These are phyloP conservation scores for Camellia granthamiana DNA, from an alignment of 148 eudicot species.

Conservation along the genomic window DNA sequence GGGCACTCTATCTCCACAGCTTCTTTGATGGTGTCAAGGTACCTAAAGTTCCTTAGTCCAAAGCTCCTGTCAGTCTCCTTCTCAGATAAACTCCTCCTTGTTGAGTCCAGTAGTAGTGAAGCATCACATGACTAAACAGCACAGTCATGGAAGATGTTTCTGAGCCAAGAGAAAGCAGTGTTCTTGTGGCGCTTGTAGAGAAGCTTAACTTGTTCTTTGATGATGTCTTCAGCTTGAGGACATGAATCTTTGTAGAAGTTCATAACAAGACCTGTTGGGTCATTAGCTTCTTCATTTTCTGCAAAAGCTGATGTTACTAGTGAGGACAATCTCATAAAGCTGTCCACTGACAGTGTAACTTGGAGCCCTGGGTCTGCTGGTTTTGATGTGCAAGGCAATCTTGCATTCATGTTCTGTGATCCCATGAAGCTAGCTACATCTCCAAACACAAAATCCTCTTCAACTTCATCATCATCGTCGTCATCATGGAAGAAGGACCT, in stretches of 20 bases:
- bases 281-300: constrained; percentile 36
- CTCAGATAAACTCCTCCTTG: constrained; percentile 91
- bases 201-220: constrained; percentile 85
- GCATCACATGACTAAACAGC: constrained; percentile 98
- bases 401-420: too few relatives aligned
- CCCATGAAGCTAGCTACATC: too few relatives aligned
- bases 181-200: constrained; percentile 98
- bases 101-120: constrained; percentile 84
- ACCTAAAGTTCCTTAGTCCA: constrained; percentile 94
- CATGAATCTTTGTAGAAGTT: constrained; percentile 86
- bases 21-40: constrained; percentile 90
- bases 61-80: constrained; percentile 97
- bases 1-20: constrained; percentile 87
- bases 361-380: too few relatives aligned
- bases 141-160: constrained; percentile 99
- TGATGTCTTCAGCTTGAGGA: constrained; percentile 97
- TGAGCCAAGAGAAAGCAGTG: constrained; percentile 99
- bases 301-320: constrained; percentile 32
- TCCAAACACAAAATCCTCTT: too few relatives aligned
- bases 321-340: too few relatives aligned
- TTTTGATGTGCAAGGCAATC: too few relatives aligned
- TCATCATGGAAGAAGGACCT: too few relatives aligned
- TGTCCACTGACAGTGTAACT: too few relatives aligned
- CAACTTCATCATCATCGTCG: too few relatives aligned
- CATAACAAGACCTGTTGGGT: constrained; percentile 57